Base-by-base conservation (phyloP, 306 rosid species). In the Castanopsis chinensis region DNA sequence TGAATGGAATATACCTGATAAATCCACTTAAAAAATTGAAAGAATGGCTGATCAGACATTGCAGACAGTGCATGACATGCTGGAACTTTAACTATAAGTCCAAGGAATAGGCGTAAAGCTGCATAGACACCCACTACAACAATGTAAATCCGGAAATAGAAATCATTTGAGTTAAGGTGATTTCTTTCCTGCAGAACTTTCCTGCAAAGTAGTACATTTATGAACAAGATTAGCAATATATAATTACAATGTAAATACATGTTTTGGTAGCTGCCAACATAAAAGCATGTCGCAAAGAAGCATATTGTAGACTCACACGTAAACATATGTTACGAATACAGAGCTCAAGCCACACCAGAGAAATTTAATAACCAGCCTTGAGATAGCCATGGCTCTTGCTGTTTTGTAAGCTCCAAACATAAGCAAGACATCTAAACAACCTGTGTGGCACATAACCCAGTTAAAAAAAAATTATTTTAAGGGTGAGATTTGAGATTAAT, bases 381-480 rank as follows among this genome's bases (percentile, higher is more conserved):
- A 95, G 83, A 95, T 88, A 77, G 99, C 99, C 99, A 95, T 92
- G 81, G 94, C 99, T 88, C 99, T 89, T 79, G 99, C 98, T 58
- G 94, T 85, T 28, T 83, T 81, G 90, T 95, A 92, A 21, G 99
- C 97, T 81, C 99, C 99, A 88, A 87, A 95, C 84, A 91, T 95
- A 83, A 95, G 98, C 82, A 92, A 76, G 76, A 95, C 96, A 79
- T 95, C 99, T 72, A 95, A 85, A 85, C 75, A 85, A 79, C 88
- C 99, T 95, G 84, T 74, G 33, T 57, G 83, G 67, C 78, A 86
- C 45, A 71, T 3, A 9, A 80, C 10, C 70, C 43, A 3, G 53
- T 53, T n/a, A 85, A 74, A 49, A 33, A 51, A 1, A 76, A 18
- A 78, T 69, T 57, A 25, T n/a, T 30, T 67, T 78, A 72, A 71